These are phyloP conservation scores for Acorus gramineus DNA, from an alignment of 106 monocot species.

Conservation along the genomic window DNA sequence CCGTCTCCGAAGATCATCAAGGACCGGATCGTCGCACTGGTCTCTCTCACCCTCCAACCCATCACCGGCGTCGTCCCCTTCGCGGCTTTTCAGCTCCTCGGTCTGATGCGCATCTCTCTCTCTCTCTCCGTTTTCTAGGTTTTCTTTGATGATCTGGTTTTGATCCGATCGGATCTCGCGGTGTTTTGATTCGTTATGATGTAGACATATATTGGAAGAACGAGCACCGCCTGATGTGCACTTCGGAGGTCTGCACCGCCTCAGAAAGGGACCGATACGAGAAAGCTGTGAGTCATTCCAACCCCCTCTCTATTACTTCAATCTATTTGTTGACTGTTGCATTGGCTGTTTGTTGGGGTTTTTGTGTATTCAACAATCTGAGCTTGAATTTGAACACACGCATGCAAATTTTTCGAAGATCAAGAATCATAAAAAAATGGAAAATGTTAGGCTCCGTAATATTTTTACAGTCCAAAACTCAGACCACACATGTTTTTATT, in stretches of 20 bases:
- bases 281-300: conserved; percentile 14
- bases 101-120: not conserved
- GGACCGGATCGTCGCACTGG: conserved; percentile 48
- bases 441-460: too few relatives aligned
- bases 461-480: too few relatives aligned
- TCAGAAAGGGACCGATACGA: conserved; percentile 21
- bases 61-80: not conserved
- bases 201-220: conserved; percentile 35
- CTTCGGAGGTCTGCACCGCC: conserved; percentile 25
- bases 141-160: not conserved
- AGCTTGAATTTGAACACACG: too few relatives aligned
- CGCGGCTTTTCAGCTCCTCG: not conserved
- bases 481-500: too few relatives aligned
- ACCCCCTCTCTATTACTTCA: not conserved
- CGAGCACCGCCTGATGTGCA: conserved; percentile 25
- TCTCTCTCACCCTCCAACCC: conserved; percentile 68
- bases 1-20: conserved; percentile 55
- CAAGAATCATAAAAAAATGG: too few relatives aligned
- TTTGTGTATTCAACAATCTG: too few relatives aligned
- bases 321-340: too few relatives aligned
- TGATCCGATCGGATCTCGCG: not conserved
- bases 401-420: too few relatives aligned
- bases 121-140: not conserved
- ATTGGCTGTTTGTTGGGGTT: too few relatives aligned
- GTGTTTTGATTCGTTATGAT: not conserved